Evolutionary conservation across 768 basidiomycete species (phyloP), one percentile per base, ranked within the genome.

Genomic region (Lactifluus volemus): DNA sequence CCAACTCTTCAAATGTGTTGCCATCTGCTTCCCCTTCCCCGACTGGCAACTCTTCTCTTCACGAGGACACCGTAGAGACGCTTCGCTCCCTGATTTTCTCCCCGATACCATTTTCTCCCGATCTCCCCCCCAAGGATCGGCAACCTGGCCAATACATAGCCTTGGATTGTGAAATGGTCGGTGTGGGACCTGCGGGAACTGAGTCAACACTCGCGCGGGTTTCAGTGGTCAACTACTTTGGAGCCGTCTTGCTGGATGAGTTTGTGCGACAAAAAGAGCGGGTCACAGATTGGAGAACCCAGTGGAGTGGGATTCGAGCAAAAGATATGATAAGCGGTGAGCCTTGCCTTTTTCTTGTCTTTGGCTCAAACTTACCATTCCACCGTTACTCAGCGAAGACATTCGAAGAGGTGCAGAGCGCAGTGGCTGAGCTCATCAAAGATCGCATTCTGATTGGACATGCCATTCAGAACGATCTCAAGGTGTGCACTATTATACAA

Each of bases 81-180:
- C 66, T 65, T 58, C 55, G 61, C 53, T 25, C 51, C 51, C 19
- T 56, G 12, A 49, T 55, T 21, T n/a, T 44, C 56, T 32, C 53
- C 3, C 84, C 85, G 50, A 53, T 21, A 12, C 63, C 63, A n/a
- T 55, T 48, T 49, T 19, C 56, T 21, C 59, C 55, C 19, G 25
- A 41, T 38, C 45, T 66, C 7, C 60, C 57, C n/a, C n/a, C 29
- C 25, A 65, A 58, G 45, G 59, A 66, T 32, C 60, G 57, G 21
- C 57, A 49, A 17, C 82, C 83, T 4, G 88, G 88, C 51, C 86
- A 81, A 68, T 88, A 88, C 64, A 74, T 97, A 47, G 84, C 92
- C 0, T 76, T 99, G 32, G 96, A 99, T 73, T 98, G 96, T 68
- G 96, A 98, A 73, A 97, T 98, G 93, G 95, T 98, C 11, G 94